These are phyloP conservation scores for Rugosomyces carneus DNA, from an alignment of 1,284 basidiomycete genomes.

Conservation along the genomic window DNA sequence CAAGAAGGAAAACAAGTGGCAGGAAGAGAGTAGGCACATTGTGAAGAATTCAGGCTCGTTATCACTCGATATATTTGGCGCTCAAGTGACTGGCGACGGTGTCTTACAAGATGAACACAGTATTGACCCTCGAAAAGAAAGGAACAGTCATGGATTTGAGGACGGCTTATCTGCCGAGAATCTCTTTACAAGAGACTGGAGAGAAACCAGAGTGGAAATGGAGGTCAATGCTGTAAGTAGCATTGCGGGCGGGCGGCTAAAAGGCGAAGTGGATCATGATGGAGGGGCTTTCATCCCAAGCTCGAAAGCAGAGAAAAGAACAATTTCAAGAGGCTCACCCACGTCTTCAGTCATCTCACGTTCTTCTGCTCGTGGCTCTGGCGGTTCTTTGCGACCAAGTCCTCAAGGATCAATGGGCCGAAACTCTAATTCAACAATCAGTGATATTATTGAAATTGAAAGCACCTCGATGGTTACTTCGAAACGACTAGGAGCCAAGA, in stretches of 20 bases:
- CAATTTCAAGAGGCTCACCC: conserved; percentile 35
- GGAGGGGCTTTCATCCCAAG: conserved; percentile 12
- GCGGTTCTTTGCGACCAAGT: conserved; percentile 35
- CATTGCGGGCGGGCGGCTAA: conserved; percentile 14
- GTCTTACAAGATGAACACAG: conserved; percentile 26
- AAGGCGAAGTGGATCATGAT: conserved; percentile 30
- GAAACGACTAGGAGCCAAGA: conserved; percentile 31
- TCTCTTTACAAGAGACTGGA: conserved; percentile 68
- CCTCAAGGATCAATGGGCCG: conserved; percentile 31
- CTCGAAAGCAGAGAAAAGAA: conserved; percentile 17
- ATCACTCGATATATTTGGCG: conserved; percentile 66
- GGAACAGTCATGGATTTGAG: conserved; percentile 51
- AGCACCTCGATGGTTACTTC: conserved; percentile 23
- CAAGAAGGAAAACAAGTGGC: conserved; percentile 34
- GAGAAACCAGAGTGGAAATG: conserved; percentile 47
- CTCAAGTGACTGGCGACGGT: conserved; percentile 56
- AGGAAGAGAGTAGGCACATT: conserved; percentile 29
- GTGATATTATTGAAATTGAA: conserved; percentile 40
- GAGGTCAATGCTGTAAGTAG: conserved; percentile 22
- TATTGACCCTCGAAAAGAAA: conserved; percentile 32
- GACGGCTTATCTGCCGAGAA: conserved; percentile 58
- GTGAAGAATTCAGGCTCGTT: conserved; percentile 66
- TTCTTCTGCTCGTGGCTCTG: conserved; percentile 36
- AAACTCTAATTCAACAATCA: conserved; percentile 31
- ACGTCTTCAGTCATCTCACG: conserved; percentile 43